Percentiles rank a stretch among this genome's conserved stretches.
Evolutionary conservation across 768 basidiomycete genomes (phyloP).

Genomic region (Galerina sulciceps): DNA sequence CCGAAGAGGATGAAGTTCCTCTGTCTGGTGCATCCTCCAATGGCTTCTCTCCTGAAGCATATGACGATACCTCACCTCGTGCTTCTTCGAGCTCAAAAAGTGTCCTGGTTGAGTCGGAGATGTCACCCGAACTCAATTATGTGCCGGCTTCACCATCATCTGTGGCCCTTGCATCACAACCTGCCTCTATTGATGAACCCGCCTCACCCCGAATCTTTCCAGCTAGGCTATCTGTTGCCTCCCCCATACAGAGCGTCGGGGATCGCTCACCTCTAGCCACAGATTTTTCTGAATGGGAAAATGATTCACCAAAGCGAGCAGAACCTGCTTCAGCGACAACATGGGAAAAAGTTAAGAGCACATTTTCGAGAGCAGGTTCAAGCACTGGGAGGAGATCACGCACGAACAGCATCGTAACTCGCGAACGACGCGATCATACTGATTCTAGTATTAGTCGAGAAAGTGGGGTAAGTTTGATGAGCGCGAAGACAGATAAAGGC

Average conservation of each 20-base stretch:
- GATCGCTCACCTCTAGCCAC: conserved; percentile 60
- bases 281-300: conserved; percentile 56
- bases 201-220: conserved; percentile 62
- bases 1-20: conserved; percentile 53
- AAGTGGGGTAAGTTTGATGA: conserved; percentile 73
- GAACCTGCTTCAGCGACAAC: conserved; percentile 59
- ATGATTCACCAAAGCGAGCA: conserved; percentile 58
- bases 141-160: conserved; percentile 16
- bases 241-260: conserved; percentile 52
- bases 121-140: conserved; percentile 47
- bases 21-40: conserved; percentile 56
- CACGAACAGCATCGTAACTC: conserved; percentile 73
- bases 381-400: conserved; percentile 76
- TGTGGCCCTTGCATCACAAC: conserved; percentile 45
- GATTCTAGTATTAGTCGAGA: conserved; percentile 78
- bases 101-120: conserved; percentile 66
- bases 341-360: conserved; percentile 77
- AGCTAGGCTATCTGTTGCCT: conserved; percentile 62
- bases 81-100: conserved; percentile 64
- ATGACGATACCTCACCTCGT: conserved; percentile 57
- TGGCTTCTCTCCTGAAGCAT: conserved; percentile 49
- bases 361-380: conserved; percentile 69
- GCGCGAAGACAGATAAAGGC: conserved; percentile 60
- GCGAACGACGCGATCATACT: conserved; percentile 68
- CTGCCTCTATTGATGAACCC: conserved; percentile 48